Conservation (phyloP, 768 basidiomycete species). For the Pleurotus sapidus region DNA sequence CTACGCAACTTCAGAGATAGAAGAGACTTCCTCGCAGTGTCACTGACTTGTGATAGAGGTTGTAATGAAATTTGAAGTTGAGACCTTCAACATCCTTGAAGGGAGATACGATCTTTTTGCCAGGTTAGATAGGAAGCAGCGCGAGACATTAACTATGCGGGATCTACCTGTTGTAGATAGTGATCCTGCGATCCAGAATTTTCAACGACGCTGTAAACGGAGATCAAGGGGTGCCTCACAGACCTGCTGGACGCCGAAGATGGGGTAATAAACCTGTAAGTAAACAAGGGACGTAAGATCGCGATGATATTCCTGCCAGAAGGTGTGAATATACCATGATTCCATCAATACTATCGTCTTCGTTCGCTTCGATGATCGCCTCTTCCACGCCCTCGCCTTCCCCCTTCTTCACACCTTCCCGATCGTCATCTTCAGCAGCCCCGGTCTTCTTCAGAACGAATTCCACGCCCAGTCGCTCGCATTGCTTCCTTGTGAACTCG, state of each 20-base stretch:
- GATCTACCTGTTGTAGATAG: constrained; percentile 86
- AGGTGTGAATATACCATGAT: constrained; percentile 74
- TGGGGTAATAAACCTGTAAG: constrained; percentile 89
- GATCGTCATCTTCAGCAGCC: constrained; percentile 40
- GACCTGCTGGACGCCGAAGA: constrained; percentile 88
- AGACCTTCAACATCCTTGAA: constrained; percentile 98
- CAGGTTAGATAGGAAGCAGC: constrained; percentile 1
- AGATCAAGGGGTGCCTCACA: constrained; percentile 18
- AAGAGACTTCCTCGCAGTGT: neutral
- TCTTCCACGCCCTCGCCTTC: constrained; percentile 94
- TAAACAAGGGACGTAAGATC: neutral
- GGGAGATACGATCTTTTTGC: constrained; percentile 79
- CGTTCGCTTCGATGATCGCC: constrained; percentile 94
- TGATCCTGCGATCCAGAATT: constrained; percentile 62
- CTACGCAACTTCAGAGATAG: constrained; percentile 35
- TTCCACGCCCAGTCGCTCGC: constrained; percentile 81
- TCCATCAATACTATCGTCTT: constrained; percentile 80
- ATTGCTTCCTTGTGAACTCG: constrained; percentile 90
- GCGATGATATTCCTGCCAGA: constrained; percentile 2
- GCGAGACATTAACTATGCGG: neutral
- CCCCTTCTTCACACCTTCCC: constrained; percentile 36
- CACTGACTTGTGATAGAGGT: constrained; percentile 89
- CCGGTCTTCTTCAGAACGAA: constrained; percentile 80
- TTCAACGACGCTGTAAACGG: neutral
- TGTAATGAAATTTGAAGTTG: constrained; percentile 93